These are phyloP conservation scores for Amaranthus tricolor DNA, from an alignment of 179 eudicot genomes.

Conservation along the genomic window DNA sequence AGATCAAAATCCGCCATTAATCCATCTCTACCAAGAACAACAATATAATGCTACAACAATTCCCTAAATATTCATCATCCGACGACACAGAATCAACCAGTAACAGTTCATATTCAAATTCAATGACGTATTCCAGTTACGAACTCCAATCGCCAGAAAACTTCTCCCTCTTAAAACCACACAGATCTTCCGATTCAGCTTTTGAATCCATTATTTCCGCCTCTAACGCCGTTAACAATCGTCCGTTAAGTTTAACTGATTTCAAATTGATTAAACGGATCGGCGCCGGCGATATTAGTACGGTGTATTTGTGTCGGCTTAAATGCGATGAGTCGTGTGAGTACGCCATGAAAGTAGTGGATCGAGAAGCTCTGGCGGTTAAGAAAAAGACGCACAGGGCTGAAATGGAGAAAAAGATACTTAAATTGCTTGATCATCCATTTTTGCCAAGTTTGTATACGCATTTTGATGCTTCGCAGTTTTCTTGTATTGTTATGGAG, in stretches of 20 bases:
- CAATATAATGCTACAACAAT: too few relatives aligned
- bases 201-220: slow-evolving; percentile 50
- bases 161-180: slow-evolving; percentile 50
- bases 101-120: not conserved
- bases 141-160: slow-evolving; percentile 29
- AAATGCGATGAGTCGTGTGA: slow-evolving; percentile 24
- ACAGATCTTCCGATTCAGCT: slow-evolving; percentile 77
- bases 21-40: too few relatives aligned
- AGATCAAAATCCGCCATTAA: too few relatives aligned
- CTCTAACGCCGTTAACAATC: slow-evolving; percentile 29
- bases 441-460: slow-evolving; percentile 73
- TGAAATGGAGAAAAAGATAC: slow-evolving; percentile 65
- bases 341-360: slow-evolving; percentile 89
- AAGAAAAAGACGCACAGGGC: slow-evolving; percentile 72
- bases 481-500: slow-evolving; percentile 85
- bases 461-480: slow-evolving; percentile 67
- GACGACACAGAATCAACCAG: too few relatives aligned
- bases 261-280: slow-evolving; percentile 59
- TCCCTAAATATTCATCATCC: too few relatives aligned
- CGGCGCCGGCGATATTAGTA: slow-evolving; percentile 80
- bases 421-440: slow-evolving; percentile 71
- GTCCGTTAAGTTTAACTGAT: slow-evolving; percentile 43
- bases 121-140: not conserved
- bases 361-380: slow-evolving; percentile 42
- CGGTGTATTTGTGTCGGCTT: slow-evolving; percentile 64